Evolutionary conservation across 2,329 filamentous ascomycete species (phyloP), one percentile per base, ranked within the genome.

Genomic region (Hymenoscyphus linearis): DNA sequence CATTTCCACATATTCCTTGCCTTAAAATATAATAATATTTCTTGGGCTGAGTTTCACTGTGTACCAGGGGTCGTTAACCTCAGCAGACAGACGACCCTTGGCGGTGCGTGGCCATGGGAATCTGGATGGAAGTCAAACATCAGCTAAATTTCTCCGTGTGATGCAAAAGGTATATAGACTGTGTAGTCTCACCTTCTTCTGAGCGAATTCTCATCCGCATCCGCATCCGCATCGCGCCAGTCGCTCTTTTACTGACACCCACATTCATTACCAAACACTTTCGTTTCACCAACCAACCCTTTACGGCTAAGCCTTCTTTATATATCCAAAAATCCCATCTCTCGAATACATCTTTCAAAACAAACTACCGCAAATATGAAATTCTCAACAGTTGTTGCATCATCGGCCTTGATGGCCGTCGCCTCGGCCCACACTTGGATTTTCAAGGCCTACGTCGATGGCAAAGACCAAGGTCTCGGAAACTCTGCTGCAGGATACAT

Each of bases 381-480:
- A 58, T 64, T 67, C 50, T 57, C 63, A 50, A 34, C 60, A 54
- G 52, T 69, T 37, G 52, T 66, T 10, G 59, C 63, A 40, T 34
- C 66, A 53, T 67, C 65, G 40, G 67, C 60, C 56, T 31, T 69
- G 27, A 63, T 66, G 22, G 63, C 63, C 52, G 61, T 66, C 58
- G 66, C 65, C 52, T 62, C 64, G 40, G 67, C 67, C 44, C 70
- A 71, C 61, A 65, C 66, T 16, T 65, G 65, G 34, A 65, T 71
- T 62, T 69, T 37, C 22, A 64, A 63, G 59, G 60, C 65, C 22
- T 62, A 16, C 22, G 66, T 72, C 59, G 68, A 73, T 22, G 58
- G 36, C 47, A 35, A 55, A 18, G 58, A 55, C 35, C 58, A 59
- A 47, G 58, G 58, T 62, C n/a, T 58, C 55, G 66, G 66, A 53